A percentile compares a stretch with the other conserved stretches of the same genome.
Conservation (phyloP, 805 yeast genomes). For the Candida fluviatilis region DNA sequence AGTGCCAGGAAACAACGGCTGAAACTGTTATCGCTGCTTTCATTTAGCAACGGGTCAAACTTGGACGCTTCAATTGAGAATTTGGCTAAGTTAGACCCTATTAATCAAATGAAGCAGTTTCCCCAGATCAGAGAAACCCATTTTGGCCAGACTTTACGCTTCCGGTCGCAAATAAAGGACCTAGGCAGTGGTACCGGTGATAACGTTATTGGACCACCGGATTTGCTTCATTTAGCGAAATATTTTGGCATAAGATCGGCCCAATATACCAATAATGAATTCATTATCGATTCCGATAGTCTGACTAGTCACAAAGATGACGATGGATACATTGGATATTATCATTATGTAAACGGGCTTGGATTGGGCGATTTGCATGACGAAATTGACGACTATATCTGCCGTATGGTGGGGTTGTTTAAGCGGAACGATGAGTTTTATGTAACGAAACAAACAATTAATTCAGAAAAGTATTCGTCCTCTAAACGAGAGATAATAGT, state of each 20-base stretch:
- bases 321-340: constrained; percentile 38
- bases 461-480: constrained; percentile 4
- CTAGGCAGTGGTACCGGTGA: constrained; percentile 8
- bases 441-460: neutral
- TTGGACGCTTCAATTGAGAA: neutral
- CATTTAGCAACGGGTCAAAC: neutral
- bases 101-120: neutral
- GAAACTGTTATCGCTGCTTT: constrained; percentile 1
- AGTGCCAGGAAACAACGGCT: neutral
- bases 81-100: neutral
- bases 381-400: constrained; percentile 27
- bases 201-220: constrained; percentile 30
- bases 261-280: constrained; percentile 24
- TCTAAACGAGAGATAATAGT: constrained; percentile 27
- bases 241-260: constrained; percentile 28
- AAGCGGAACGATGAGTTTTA: constrained; percentile 5
- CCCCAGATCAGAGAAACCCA: constrained; percentile 25
- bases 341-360: constrained; percentile 37
- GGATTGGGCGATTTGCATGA: constrained; percentile 14
- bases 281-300: constrained; percentile 11
- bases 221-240: constrained; percentile 35
- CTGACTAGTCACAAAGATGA: constrained; percentile 17
- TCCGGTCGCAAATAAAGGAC: constrained; percentile 20
- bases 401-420: constrained; percentile 23
- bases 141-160: constrained; percentile 26